A percentile compares a stretch with the other conserved stretches of the same genome.
Evolutionary conservation across 2,329 filamentous ascomycete genomes (phyloP).

Genomic region (Colletotrichum sp.): DNA sequence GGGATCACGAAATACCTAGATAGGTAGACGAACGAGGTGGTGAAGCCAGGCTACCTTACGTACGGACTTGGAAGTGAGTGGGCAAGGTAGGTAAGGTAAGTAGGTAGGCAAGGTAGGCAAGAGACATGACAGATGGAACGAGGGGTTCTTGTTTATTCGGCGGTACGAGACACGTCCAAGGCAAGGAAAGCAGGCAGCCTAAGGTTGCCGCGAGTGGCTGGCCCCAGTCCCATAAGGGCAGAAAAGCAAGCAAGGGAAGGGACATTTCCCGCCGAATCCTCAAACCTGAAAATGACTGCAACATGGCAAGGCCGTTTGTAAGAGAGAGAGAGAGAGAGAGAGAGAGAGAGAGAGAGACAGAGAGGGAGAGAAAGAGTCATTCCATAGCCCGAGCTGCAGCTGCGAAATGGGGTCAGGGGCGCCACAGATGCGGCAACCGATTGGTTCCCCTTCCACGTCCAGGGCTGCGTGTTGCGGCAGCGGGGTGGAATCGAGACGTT

Average conservation of each 20-base stretch:
- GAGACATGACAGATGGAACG: background rate
- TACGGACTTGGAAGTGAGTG: background rate
- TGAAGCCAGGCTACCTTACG: background rate
- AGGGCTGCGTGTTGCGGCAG: background rate
- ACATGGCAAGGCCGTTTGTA: background rate
- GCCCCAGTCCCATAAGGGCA: background rate
- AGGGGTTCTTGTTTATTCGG: background rate
- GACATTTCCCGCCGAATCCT: background rate
- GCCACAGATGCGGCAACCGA: background rate
- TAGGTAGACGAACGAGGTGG: background rate
- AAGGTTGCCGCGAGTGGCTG: background rate
- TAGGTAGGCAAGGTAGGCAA: background rate
- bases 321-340: background rate
- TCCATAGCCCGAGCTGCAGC: constrained; percentile 3
- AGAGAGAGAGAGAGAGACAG: too few species aligned
- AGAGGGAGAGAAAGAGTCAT: background rate
- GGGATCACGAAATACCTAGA: background rate
- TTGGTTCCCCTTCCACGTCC: constrained; percentile 1
- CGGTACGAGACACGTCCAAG: background rate
- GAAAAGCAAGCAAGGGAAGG: background rate
- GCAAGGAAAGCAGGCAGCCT: background rate
- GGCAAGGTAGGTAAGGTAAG: background rate
- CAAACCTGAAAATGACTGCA: background rate
- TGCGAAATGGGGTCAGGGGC: background rate
- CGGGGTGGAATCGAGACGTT: background rate